Base-by-base conservation (phyloP, 441 rosid species). In the Populus hybrid region DNA sequence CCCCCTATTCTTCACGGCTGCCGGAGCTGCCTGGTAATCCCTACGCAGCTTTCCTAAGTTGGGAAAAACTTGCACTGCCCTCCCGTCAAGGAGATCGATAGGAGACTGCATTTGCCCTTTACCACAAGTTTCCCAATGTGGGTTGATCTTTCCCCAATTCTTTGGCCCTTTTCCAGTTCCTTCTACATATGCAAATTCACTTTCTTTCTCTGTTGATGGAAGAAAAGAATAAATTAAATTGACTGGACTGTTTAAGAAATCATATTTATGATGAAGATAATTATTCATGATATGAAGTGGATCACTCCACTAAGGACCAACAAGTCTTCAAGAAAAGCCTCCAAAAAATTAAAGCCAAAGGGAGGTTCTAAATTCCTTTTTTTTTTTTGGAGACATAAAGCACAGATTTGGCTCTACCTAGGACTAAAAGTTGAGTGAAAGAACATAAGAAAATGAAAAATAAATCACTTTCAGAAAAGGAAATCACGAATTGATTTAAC, bases 41-140 rank as follows among this genome's bases (percentile, higher is more conserved):
- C 42, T 79, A 66, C 74, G 69, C 7, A 88, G 24, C 34, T 78
- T 71, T 36, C 77, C 80, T 7, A 80, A 68, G 16, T 76, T 76
- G 1, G 67, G 11, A 34, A 79, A 40, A 6, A 78, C 34, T 81
- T 76, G 26, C 7, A 81, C 36, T 34, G 36, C 86, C 70, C 85
- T 79, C 6, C 6, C 21, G 46, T 34, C 70, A 1, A 82, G 76
- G 59, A 89, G 35, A 67, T 88, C 87, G 8, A 89, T 79, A 0
- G 91, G 91, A 57, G 91, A 89, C 42, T 89, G 93, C 82, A 84
- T 61, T 0, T 6, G 32, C 30, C 93, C 93, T 38, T 69, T 73
- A 14, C 75, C 82, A 77, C 93, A 89, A 1, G 70, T 76, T 21
- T 59, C 18, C 93, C 93, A 89, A 6, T 86, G 81, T 19, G 82